Conservation (phyloP, 2,329 filamentous ascomycete species). For the Pseudocercospora crystallina region DNA sequence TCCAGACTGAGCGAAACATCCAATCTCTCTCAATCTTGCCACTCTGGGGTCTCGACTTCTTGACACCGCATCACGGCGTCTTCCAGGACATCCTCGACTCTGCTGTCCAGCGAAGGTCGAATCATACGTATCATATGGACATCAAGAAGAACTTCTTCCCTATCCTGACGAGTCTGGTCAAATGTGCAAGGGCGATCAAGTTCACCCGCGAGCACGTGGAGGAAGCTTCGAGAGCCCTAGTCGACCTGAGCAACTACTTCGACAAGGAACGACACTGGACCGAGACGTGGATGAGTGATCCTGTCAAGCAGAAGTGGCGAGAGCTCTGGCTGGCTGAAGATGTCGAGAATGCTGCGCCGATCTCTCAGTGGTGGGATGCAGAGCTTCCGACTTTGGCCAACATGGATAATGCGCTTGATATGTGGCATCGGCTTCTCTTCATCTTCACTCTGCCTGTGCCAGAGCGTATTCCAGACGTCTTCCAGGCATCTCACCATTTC, state of each 20-base stretch:
- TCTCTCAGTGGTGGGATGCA: constrained; percentile 47
- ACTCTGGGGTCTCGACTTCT: constrained; percentile 44
- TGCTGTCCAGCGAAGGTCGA: constrained; percentile 37
- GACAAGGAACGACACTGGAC: constrained; percentile 46
- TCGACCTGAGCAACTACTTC: constrained; percentile 48
- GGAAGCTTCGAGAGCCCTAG: constrained; percentile 41
- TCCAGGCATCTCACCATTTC: constrained; percentile 14
- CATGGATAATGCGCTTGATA: constrained; percentile 47
- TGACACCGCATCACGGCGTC: constrained; percentile 43
- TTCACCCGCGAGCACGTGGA: constrained; percentile 41
- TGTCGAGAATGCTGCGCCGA: constrained; percentile 42
- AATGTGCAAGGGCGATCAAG: constrained; percentile 39
- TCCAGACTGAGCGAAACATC: constrained; percentile 45
- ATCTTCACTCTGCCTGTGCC: constrained; percentile 8
- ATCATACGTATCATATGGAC: constrained; percentile 34
- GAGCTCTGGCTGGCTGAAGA: constrained; percentile 48
- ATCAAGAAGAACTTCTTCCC: constrained; percentile 38
- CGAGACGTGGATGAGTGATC: constrained; percentile 48
- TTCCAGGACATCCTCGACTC: constrained; percentile 44
- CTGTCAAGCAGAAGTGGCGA: constrained; percentile 49
- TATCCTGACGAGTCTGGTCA: constrained; percentile 42
- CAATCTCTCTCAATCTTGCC: constrained; percentile 45
- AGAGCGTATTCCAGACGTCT: constrained; percentile 10
- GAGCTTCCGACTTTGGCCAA: constrained; percentile 48
- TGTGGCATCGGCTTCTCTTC: constrained; percentile 44